Evolutionary conservation across 1,284 basidiomycete genomes (phyloP).

Genomic region (Heliocybe sulcata): DNA sequence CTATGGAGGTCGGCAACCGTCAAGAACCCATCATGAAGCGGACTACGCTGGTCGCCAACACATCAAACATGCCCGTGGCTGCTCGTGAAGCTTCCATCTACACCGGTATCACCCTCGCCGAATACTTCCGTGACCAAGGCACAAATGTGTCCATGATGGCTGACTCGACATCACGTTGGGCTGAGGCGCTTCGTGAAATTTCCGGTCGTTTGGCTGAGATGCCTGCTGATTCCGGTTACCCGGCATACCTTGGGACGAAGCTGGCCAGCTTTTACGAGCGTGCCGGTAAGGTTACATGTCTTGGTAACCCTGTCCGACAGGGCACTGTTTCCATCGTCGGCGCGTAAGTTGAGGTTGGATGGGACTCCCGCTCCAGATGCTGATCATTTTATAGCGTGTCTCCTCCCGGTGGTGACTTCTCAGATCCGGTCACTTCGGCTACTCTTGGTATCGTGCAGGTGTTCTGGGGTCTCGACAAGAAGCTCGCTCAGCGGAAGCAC

Average conservation of each 20-base stretch:
- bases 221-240: constrained; percentile 99
- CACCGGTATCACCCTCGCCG: constrained; percentile 98
- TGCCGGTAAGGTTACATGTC: constrained; percentile 92
- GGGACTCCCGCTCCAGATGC: neutral
- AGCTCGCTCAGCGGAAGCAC: constrained; percentile 95
- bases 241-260: constrained; percentile 95
- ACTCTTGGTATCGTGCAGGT: constrained; percentile 99
- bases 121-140: constrained; percentile 99
- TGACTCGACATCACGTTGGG: constrained; percentile 99
- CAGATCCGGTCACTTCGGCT: constrained; percentile 96
- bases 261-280: constrained; percentile 98
- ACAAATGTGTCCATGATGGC: constrained; percentile 99
- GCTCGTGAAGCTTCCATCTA: constrained; percentile 99
- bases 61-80: constrained; percentile 99
- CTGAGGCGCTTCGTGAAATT: constrained; percentile 98
- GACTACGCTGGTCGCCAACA: constrained; percentile 98
- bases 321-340: constrained; percentile 98
- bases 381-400: constrained; percentile 64
- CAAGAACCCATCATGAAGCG: constrained; percentile 99
- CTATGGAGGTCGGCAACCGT: constrained; percentile 84
- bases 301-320: constrained; percentile 84
- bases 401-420: constrained; percentile 98
- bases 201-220: constrained; percentile 99
- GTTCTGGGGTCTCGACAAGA: constrained; percentile 96
- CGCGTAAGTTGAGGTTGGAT: constrained; percentile 59